A percentile compares a stretch with the other conserved stretches of the same genome.
Evolutionary conservation across 129 eudicot genomes (phyloP).

Genomic region (Artemisia argyi): DNA sequence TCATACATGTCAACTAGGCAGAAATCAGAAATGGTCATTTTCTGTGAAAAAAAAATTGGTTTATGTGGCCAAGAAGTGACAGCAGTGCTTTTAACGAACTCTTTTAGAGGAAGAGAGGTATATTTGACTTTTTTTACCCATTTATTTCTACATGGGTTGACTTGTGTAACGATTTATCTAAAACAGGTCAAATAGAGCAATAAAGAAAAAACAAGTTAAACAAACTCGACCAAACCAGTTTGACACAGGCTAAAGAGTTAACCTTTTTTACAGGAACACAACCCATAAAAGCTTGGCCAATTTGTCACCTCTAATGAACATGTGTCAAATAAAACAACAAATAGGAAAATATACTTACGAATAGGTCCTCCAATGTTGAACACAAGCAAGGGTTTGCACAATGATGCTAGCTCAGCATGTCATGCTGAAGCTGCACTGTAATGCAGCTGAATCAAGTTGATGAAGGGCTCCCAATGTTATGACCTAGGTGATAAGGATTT

Average conservation of each 20-base stretch:
- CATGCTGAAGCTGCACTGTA: conserved; percentile 55
- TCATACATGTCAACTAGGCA: conserved; percentile 13
- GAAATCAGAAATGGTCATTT: not conserved
- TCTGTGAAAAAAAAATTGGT: no score
- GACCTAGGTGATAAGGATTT: no score
- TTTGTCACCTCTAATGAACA: no score
- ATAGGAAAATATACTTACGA: conserved; percentile 33
- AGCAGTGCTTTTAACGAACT: not conserved
- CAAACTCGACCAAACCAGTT: not conserved
- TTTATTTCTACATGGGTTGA: not conserved
- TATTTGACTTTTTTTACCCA: no score
- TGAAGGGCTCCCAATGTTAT: conserved; percentile 83
- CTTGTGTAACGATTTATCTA: not conserved
- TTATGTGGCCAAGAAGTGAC: not conserved
- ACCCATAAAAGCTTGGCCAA: not conserved
- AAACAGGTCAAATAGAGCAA: not conserved
- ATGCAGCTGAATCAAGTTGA: conserved; percentile 63
- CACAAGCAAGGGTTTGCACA: conserved; percentile 66
- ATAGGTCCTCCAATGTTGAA: conserved; percentile 85
- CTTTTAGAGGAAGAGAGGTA: not conserved
- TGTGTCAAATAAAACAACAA: not conserved
- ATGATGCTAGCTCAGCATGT: conserved; percentile 61
- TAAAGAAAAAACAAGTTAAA: not conserved
- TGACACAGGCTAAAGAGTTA: not conserved
- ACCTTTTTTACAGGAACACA: no score